Base-by-base conservation (phyloP, 192 early-diverging fungal species). In the Umbelopsis ramanniana region DNA sequence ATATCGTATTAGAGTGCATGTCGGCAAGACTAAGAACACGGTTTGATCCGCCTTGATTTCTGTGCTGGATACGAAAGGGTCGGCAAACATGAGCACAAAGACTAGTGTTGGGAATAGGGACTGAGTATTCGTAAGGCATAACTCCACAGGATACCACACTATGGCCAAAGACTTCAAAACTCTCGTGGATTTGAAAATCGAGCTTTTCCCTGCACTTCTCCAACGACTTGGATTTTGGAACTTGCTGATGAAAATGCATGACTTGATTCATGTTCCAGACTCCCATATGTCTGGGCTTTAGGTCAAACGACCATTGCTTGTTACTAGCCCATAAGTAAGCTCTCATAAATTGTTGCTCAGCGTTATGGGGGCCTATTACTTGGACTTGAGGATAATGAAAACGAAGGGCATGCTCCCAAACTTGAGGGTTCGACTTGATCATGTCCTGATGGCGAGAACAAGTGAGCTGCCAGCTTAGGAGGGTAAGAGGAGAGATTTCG, bases 71-170 rank as follows among this genome's bases (percentile, higher is more conserved):
- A 29, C 8, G 12, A 14, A 29, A 29, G 3, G 57, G 57, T 35
- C 57, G 10, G 57, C 57, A 63, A 1, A 37, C 19, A 37, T 63
- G 57, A 37, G 57, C 57, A 26, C 57, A 63, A 63, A 63, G 57
- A 37, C 19, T 7, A 14, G 57, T 35, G 26, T 63, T 63, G 11
- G 57, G 57, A n/a, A 63, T 63, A 4, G 57, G 57, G 6, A 63
- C 33, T 11, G 29, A 63, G 35, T 35, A 35, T n/a, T 63, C 57
- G 7, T 63, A 63, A 14, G 57, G 57, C 33, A 63, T 63, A 6
- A 38, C 33, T 37, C 57, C 57, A 37, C 57, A 63, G 33, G 19
- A 63, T 3, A 63, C 10, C 29, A 33, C 33, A 6, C 26, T 35
- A 3, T 11, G 11, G 7, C 57, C 33, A 63, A 29, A 63, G 11